A percentile compares a stretch with the other conserved stretches of the same genome.
These are phyloP conservation scores for Coemansia sp. DNA, from an alignment of 192 early-diverging fungal species.

Conservation along the genomic window DNA sequence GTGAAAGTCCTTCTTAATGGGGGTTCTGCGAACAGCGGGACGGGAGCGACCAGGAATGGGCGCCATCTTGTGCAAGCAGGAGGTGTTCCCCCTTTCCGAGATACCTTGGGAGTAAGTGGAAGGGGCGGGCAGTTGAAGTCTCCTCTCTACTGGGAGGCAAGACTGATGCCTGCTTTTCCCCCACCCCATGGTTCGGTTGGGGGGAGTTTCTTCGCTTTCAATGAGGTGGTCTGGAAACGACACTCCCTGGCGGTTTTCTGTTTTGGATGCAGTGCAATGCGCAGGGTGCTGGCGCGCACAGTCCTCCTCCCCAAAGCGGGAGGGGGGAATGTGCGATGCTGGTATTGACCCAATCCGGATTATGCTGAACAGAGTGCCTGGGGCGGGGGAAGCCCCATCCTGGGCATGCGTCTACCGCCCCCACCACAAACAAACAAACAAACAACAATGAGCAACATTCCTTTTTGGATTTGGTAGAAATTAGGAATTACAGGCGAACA, in stretches of 20 bases:
- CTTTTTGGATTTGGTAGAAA: neutral
- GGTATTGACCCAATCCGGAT: constrained; percentile 51
- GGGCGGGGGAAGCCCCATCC: too few relatives aligned
- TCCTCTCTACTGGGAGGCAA: neutral
- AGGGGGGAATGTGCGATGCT: neutral
- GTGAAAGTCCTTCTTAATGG: constrained; percentile 32
- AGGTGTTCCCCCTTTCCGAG: constrained; percentile 9
- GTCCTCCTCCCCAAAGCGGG: neutral
- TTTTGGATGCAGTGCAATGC: constrained; percentile 53
- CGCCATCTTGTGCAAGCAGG: neutral
- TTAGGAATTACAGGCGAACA: neutral
- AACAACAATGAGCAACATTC: neutral
- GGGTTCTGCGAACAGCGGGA: constrained; percentile 50
- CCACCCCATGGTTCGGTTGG: neutral
- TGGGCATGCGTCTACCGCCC: constrained; percentile 36
- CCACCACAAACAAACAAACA: neutral
- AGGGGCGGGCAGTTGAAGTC: neutral
- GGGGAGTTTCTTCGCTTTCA: neutral
- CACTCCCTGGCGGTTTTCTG: constrained; percentile 38
- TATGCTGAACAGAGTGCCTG: constrained; percentile 38
- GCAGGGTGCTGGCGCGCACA: constrained; percentile 31
- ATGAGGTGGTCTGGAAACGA: constrained; percentile 13
- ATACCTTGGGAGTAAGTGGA: too few relatives aligned
- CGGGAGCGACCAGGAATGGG: constrained; percentile 48
- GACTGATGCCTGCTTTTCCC: neutral